Base-by-base conservation (phyloP, 352 stramenopile genomes). In the Phytophthora cryptogea region DNA sequence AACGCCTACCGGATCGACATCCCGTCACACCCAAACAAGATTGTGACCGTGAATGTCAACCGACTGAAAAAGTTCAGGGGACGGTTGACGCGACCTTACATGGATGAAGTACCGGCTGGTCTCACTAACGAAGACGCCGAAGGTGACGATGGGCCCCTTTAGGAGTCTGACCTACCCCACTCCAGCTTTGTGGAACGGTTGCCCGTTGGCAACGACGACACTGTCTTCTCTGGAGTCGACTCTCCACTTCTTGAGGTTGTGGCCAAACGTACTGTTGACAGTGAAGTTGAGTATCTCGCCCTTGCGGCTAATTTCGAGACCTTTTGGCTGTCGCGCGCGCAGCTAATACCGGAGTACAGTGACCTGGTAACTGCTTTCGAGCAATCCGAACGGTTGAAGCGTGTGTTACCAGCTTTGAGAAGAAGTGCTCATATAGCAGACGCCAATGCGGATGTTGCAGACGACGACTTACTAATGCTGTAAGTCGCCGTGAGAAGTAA, bases 261-360 rank as follows among this genome's bases (percentile, higher is more conserved):
- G 33, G 20, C 47, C 0, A 54, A 54, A 10, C 0, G 35, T 1
- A 35, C 8, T 4, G 35, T 35, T 2, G 10, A 45, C 20, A 13
- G 10, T 14, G 1, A n/a, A 1, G 26, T 30, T 6, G 13, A 48
- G 8, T 56, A 56, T 3, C 5, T 56, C 1, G 36, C 14, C 0
- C 2, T 56, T 8, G 30, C 36, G 2, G 37, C 30, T 6, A 47
- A 26, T 7, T 57, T 48, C 27, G 37, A 57, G 4, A 58, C 27
- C 1, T 58, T 46, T 11, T 58, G 39, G 39, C 16, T 39, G 0
- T 8, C 50, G 0, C 4, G 16, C 0, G 26, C 23, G 0, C 11
- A 8, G 0, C 5, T 55, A 1, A 31, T 55, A n/a, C 23, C 48
- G 0, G 35, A 10, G 11, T 55, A 58, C n/a, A 8, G 3, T 0